A percentile compares a stretch with the other conserved stretches of the same genome.
These are phyloP conservation scores for Carex parvula DNA, from an alignment of 176 grass and related monocot species.

Conservation along the genomic window DNA sequence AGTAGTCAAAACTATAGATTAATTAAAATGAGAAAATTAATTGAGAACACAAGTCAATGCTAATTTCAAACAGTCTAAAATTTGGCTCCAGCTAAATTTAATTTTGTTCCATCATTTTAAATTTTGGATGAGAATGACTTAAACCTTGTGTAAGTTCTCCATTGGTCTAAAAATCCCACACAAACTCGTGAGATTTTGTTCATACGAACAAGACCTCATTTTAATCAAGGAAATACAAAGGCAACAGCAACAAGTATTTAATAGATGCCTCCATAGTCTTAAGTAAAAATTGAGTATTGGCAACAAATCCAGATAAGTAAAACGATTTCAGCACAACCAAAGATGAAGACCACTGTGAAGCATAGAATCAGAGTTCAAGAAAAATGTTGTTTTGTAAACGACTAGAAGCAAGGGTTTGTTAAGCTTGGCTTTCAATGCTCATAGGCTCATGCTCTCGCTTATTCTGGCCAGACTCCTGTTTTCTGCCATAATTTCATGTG, in stretches of 20 bases:
- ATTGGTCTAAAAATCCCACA: neutral
- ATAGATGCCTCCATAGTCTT: neutral
- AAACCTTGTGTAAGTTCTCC: too few species aligned
- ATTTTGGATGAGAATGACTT: too few species aligned
- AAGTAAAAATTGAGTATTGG: neutral
- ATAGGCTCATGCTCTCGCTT: conserved; percentile 21
- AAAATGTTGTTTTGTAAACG: neutral
- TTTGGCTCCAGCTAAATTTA: too few species aligned
- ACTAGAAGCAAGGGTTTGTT: neutral
- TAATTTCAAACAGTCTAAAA: too few species aligned
- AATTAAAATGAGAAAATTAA: too few species aligned
- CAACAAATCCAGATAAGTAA: conserved; percentile 4
- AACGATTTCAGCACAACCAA: neutral
- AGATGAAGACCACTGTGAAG: neutral
- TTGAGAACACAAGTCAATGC: too few species aligned
- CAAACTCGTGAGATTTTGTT: neutral
- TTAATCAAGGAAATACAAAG: neutral
- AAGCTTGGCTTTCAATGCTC: conserved; percentile 28
- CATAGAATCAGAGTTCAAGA: neutral
- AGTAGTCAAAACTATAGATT: too few species aligned
- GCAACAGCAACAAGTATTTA: neutral
- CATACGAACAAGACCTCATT: neutral
- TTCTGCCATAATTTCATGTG: conserved; percentile 15
- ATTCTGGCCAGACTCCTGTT: neutral
- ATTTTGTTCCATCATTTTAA: too few species aligned